Percentiles rank a stretch among this genome's conserved stretches.
Conservation (phyloP, 1,284 basidiomycete species). For the Irpex lacteus region DNA sequence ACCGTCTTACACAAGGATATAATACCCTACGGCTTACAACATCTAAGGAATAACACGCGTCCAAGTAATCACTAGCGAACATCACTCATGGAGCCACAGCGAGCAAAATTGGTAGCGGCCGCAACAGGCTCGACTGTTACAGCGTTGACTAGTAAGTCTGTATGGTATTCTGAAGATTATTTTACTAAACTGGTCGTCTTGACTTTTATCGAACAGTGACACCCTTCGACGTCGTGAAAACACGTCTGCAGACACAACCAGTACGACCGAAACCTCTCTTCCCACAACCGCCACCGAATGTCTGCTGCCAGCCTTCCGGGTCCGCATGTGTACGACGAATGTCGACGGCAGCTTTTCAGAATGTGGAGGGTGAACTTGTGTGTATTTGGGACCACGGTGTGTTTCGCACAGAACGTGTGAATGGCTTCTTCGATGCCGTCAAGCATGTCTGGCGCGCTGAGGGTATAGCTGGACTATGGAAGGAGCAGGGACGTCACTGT, state of each 20-base stretch:
- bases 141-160: constrained; percentile 72
- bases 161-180: no score
- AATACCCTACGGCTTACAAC: not conserved
- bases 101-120: constrained; percentile 80
- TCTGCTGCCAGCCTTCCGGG: constrained; percentile 65
- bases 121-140: constrained; percentile 80
- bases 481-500: constrained; percentile 89
- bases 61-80: not conserved
- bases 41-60: not conserved
- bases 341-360: constrained; percentile 61
- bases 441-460: constrained; percentile 76
- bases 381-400: constrained; percentile 75
- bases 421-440: constrained; percentile 80
- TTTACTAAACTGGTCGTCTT: no score
- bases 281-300: constrained; percentile 46
- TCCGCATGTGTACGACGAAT: constrained; percentile 70
- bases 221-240: constrained; percentile 93
- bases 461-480: constrained; percentile 83
- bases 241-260: constrained; percentile 80
- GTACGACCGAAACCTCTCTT: constrained; percentile 44
- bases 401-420: constrained; percentile 69
- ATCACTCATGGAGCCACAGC: constrained; percentile 62
- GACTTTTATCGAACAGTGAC: constrained; percentile 65
- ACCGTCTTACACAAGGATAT: not conserved
- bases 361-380: constrained; percentile 58